Percentiles rank a stretch among this genome's conserved stretches.
phyloP scores from a whole-genome alignment of 2,329 filamentous ascomycete species.

The Tolypocladium ophioglossoides region DNA sequence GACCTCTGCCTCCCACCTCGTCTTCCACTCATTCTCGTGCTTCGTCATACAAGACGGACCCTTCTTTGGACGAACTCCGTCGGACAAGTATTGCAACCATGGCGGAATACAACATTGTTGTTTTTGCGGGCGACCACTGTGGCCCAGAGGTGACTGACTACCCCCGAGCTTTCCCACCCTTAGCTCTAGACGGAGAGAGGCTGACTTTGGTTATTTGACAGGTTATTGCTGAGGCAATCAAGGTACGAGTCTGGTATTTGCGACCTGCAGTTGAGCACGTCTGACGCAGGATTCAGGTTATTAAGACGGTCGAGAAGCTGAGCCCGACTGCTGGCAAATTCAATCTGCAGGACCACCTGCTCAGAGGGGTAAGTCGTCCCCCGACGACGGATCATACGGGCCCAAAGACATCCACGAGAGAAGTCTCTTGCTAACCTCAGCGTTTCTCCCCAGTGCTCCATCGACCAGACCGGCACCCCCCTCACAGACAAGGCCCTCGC shows the following conservation, averaged over 20 bases:
- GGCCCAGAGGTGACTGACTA: constrained; percentile 61
- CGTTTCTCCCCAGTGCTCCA: constrained; percentile 56
- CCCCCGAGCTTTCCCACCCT: neutral
- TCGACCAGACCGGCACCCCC: constrained; percentile 68
- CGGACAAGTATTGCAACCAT: constrained; percentile 17
- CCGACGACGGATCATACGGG: neutral
- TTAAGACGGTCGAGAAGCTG: constrained; percentile 66
- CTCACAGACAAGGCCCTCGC: constrained; percentile 74
- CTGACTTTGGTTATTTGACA: constrained; percentile 11
- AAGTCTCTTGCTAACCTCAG: neutral
- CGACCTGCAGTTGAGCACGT: constrained; percentile 6
- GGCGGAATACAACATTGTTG: constrained; percentile 66
- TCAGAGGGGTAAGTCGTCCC: constrained; percentile 66
- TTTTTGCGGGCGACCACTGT: constrained; percentile 75
- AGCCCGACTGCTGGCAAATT: constrained; percentile 64
- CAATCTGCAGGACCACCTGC: constrained; percentile 79
- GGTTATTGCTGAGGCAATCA: constrained; percentile 77
- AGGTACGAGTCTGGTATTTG: constrained; percentile 40
- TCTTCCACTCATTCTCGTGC: too few species aligned
- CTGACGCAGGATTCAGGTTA: constrained; percentile 41
- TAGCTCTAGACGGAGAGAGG: neutral
- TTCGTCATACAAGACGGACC: too few species aligned
- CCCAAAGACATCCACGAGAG: neutral
- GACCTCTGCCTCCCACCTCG: too few species aligned
- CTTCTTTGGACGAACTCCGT: too few species aligned